Evolutionary conservation across 495 filamentous ascomycete species (phyloP).

Genomic region (Hypoxylon lenormandii): DNA sequence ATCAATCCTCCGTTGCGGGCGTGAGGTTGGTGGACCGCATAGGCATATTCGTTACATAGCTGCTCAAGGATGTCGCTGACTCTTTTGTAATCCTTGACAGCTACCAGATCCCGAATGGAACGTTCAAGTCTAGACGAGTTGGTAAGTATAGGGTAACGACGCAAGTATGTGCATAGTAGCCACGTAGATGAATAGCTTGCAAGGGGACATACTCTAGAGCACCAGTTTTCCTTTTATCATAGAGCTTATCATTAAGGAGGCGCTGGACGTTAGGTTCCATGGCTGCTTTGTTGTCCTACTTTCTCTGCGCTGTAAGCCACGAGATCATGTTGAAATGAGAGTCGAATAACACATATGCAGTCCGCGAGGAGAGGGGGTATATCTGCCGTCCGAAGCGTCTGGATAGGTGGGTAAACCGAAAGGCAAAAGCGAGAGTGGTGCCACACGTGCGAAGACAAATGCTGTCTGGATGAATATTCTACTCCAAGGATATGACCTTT

Average conservation of each 20-base stretch:
- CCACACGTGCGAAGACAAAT: not conserved
- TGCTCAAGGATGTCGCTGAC: slow-evolving; percentile 91
- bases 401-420: slow-evolving; percentile 5
- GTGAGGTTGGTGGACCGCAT: slow-evolving; percentile 96
- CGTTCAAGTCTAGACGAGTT: slow-evolving; percentile 77
- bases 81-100: slow-evolving; percentile 77
- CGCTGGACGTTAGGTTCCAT: slow-evolving; percentile 94
- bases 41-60: slow-evolving; percentile 97
- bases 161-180: too few relatives aligned
- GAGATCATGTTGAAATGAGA: slow-evolving; percentile 23
- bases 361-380: not conserved
- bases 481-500: not conserved
- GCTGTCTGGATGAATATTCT: not conserved
- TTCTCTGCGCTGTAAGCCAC: slow-evolving; percentile 18
- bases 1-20: slow-evolving; percentile 97
- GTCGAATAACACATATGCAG: not conserved
- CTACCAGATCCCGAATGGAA: slow-evolving; percentile 85
- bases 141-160: slow-evolving; percentile 24
- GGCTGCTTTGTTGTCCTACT: slow-evolving; percentile 34
- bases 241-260: slow-evolving; percentile 95
- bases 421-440: slow-evolving; percentile 1
- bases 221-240: slow-evolving; percentile 95
- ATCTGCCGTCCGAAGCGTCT: not conserved
- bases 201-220: slow-evolving; percentile 85
- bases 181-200: not conserved